These are phyloP conservation scores for Pythium periplocum DNA, from an alignment of 352 stramenopile species.

Conservation along the genomic window DNA sequence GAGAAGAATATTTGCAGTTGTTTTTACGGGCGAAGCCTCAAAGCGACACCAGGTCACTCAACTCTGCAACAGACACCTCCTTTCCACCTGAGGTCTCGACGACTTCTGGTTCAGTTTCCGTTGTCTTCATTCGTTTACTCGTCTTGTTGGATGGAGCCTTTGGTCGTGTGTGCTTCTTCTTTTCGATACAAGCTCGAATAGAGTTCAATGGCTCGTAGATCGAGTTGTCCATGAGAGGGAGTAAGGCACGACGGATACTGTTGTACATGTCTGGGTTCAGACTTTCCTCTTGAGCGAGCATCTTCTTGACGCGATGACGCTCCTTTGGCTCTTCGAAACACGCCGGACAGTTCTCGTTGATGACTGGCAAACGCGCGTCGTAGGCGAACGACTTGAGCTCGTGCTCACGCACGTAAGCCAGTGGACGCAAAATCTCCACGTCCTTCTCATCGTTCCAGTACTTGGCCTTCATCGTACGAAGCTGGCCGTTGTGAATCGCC, in stretches of 20 bases:
- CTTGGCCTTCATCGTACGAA: conserved; percentile 11
- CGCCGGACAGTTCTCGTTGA: conserved; percentile 96
- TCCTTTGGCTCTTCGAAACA: conserved; percentile 95
- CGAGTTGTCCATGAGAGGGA: conserved; percentile 60
- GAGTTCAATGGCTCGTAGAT: conserved; percentile 40
- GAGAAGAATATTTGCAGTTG: background rate
- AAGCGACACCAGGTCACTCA: background rate
- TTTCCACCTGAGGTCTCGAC: background rate
- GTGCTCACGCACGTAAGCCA: conserved; percentile 91
- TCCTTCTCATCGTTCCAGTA: conserved; percentile 73
- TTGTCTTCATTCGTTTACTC: background rate
- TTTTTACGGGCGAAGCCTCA: conserved; percentile 3
- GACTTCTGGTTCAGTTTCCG: background rate
- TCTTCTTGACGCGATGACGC: conserved; percentile 90
- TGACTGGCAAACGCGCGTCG: conserved; percentile 82
- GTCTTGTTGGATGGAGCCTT: conserved; percentile 16
- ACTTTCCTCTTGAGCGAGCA: conserved; percentile 86
- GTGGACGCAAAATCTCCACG: conserved; percentile 89
- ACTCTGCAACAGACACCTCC: conserved; percentile 1
- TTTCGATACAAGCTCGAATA: conserved; percentile 24
- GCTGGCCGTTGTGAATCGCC: conserved; percentile 20
- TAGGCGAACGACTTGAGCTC: conserved; percentile 56
- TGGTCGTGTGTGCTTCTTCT: conserved; percentile 17
- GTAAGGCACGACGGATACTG: conserved; percentile 23
- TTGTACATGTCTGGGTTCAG: conserved; percentile 64